Evolutionary conservation across 306 rosid genomes (phyloP).

Genomic region (Acacia crassicarpa): DNA sequence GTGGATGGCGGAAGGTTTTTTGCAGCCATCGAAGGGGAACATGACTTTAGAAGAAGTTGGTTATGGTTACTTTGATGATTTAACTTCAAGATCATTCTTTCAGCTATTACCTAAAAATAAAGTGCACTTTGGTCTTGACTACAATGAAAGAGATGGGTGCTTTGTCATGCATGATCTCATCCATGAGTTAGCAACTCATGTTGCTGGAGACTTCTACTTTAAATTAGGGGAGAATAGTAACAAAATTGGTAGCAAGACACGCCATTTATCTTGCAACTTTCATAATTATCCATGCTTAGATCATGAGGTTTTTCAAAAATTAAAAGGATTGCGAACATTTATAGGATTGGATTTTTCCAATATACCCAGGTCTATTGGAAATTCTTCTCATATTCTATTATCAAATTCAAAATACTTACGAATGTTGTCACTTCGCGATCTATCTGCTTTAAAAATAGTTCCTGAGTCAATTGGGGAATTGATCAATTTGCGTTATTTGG

Average conservation of each 20-base stretch:
- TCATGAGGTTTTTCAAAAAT: background rate
- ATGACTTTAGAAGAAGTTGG: constrained; percentile 4
- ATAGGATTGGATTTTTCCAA: background rate
- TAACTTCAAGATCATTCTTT: background rate
- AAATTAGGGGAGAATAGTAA: background rate
- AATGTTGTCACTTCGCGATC: background rate
- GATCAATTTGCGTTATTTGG: constrained; percentile 7
- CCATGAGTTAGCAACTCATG: background rate
- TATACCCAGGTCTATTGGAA: background rate
- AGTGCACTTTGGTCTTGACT: background rate
- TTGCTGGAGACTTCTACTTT: constrained; percentile 13
- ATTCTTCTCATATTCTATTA: no score
- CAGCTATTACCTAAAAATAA: background rate
- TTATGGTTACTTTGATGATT: background rate
- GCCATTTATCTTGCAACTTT: constrained; percentile 6
- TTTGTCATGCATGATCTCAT: constrained; percentile 26
- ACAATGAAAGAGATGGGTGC: background rate
- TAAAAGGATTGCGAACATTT: constrained; percentile 14
- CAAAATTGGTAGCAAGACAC: background rate
- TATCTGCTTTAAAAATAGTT: background rate
- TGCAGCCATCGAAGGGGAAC: background rate
- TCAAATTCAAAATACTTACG: background rate
- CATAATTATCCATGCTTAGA: background rate
- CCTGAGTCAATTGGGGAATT: background rate
- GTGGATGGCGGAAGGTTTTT: constrained; percentile 32